A percentile compares a stretch with the other conserved stretches of the same genome.
Evolutionary conservation across 1,284 basidiomycete genomes (phyloP).

Genomic region (Ceratobasidium theobromae): DNA sequence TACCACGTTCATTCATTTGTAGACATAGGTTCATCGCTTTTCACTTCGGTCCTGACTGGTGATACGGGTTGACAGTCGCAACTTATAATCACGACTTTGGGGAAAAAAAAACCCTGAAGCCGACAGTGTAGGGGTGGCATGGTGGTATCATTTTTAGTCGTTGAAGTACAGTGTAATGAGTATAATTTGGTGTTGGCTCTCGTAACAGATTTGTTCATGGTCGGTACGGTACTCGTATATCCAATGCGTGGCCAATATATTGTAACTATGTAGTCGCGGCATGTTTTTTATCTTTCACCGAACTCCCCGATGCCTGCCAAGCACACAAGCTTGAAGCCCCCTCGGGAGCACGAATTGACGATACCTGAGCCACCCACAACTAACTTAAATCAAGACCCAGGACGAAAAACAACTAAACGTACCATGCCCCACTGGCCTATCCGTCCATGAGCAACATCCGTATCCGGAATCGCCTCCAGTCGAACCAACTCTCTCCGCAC

Average conservation of each 20-base stretch:
- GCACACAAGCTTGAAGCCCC: conserved; percentile 32
- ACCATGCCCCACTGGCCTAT: conserved; percentile 31
- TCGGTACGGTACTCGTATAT: neutral
- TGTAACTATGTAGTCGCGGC: conserved; percentile 32
- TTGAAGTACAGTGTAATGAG: too few species aligned
- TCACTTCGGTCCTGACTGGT: too few species aligned
- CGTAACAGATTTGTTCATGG: neutral
- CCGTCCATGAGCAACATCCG: conserved; percentile 44
- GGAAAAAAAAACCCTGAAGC: too few species aligned
- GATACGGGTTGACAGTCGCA: too few species aligned
- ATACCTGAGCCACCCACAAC: neutral
- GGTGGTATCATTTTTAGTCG: too few species aligned
- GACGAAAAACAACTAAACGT: conserved; percentile 2
- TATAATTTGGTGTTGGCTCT: neutral
- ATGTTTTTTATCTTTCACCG: conserved; percentile 34
- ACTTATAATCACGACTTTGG: too few species aligned
- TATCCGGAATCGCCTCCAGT: conserved; percentile 71
- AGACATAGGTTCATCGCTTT: too few species aligned
- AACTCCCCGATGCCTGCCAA: conserved; percentile 34
- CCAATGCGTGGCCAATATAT: neutral
- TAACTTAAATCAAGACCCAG: conserved; percentile 1
- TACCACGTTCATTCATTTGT: too few species aligned
- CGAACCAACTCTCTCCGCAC: conserved; percentile 74
- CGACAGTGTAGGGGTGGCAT: too few species aligned
- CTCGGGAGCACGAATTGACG: neutral